Percentiles rank a stretch among this genome's conserved stretches.
Evolutionary conservation across 1,284 basidiomycete genomes (phyloP).

Genomic region (Leccinum griseonigrum): DNA sequence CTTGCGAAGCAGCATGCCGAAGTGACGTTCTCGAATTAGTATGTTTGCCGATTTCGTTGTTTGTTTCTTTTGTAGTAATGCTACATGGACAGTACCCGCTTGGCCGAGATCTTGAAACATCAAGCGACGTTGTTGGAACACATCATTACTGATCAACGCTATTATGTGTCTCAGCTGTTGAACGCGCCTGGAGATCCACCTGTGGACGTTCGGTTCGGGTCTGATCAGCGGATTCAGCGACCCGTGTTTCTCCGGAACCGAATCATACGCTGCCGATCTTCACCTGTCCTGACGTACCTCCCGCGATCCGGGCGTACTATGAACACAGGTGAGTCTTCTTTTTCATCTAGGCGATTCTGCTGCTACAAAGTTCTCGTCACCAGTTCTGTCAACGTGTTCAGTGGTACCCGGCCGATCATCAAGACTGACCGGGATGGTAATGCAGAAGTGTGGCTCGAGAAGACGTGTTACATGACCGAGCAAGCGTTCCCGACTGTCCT

Average conservation of each 20-base stretch:
- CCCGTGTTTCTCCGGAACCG: constrained; percentile 82
- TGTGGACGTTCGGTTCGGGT: constrained; percentile 78
- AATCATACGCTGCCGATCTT: constrained; percentile 80
- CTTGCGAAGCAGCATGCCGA: constrained; percentile 81
- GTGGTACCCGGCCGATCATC: constrained; percentile 68
- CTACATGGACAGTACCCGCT: constrained; percentile 51
- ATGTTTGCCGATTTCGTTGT: constrained; percentile 30
- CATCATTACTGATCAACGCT: constrained; percentile 79
- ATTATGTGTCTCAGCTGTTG: constrained; percentile 82
- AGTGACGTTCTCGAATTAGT: constrained; percentile 86
- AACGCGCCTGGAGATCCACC: constrained; percentile 76
- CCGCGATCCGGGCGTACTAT: constrained; percentile 81
- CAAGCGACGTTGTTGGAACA: constrained; percentile 82
- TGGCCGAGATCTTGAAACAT: constrained; percentile 83
- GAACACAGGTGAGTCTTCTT: constrained; percentile 65
- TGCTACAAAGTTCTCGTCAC: neutral
- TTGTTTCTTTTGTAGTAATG: constrained; percentile 4
- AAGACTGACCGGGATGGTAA: constrained; percentile 58
- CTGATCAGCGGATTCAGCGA: constrained; percentile 88
- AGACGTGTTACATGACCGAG: constrained; percentile 83
- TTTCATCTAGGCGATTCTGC: neutral
- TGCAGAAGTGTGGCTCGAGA: constrained; percentile 87
- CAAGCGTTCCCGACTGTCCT: constrained; percentile 92
- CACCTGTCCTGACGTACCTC: constrained; percentile 80
- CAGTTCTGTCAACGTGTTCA: constrained; percentile 82